Percentiles rank a stretch among this genome's conserved stretches.
phyloP scores from a whole-genome alignment of 169 alveolate species.

The Plasmodium coatneyi region DNA sequence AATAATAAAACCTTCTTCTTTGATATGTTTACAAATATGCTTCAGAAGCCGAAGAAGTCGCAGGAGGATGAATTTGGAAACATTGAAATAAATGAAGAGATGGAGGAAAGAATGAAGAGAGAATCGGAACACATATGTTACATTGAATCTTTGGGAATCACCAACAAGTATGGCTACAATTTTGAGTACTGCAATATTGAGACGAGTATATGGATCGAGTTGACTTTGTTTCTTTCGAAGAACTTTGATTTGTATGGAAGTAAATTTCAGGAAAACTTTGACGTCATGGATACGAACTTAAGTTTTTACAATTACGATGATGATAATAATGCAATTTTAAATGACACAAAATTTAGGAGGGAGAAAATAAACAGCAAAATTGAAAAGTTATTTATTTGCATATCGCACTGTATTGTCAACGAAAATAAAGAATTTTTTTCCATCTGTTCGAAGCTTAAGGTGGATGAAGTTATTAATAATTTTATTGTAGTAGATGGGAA shows the following conservation, averaged over 20 bases:
- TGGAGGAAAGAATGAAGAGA: conserved; percentile 49
- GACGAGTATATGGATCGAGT: conserved; percentile 75
- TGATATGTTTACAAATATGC: conserved; percentile 60
- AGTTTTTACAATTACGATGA: conserved; percentile 49
- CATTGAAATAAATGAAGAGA: conserved; percentile 55
- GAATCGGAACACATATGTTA: background rate
- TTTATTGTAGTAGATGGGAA: conserved; percentile 63
- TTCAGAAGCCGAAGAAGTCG: conserved; percentile 32
- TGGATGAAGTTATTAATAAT: conserved; percentile 72
- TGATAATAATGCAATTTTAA: conserved; percentile 26
- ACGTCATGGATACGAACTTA: conserved; percentile 32
- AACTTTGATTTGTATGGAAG: conserved; percentile 60
- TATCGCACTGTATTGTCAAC: conserved; percentile 51
- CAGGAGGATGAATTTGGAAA: conserved; percentile 37
- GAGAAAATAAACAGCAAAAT: conserved; percentile 54
- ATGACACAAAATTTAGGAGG: conserved; percentile 72
- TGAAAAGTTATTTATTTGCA: conserved; percentile 57
- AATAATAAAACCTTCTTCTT: conserved; percentile 20
- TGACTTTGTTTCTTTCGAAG: conserved; percentile 50
- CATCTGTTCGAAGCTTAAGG: conserved; percentile 36
- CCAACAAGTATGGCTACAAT: conserved; percentile 54
- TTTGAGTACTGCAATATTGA: conserved; percentile 70
- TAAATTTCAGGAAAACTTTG: conserved; percentile 69
- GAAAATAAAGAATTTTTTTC: conserved; percentile 61
- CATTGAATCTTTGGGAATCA: conserved; percentile 36